Base-by-base conservation (phyloP, 106 monocot species). In the Dioscorea zingiberensis region DNA sequence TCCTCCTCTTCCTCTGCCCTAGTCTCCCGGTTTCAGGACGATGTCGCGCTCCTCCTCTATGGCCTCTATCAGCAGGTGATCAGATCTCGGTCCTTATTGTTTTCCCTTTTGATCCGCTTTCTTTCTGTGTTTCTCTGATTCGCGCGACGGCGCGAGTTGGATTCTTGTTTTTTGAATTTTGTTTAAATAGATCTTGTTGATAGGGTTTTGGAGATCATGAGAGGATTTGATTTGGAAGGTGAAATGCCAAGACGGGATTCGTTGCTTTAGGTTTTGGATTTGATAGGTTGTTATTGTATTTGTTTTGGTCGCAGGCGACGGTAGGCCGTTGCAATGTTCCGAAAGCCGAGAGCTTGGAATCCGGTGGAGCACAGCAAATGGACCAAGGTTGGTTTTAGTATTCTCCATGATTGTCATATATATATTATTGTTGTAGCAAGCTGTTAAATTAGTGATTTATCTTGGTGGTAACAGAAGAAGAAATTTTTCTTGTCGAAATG, bases 341-440 rank as follows among this genome's bases (percentile, higher is more conserved):
- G 16, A n/a, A 91, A 91, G 51, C 95, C 95, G 7, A 71, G 91
- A 46, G 68, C 78, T 16, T 91, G 91, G 88, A 97, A 88, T 72
- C 84, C 88, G 7, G 85, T 91, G 62, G 95, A 97, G 75, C 83
- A 83, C 30, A 79, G 85, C 74, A 91, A 91, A 73, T 97, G 95
- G 95, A 85, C 76, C 21, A n/a, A 97, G 95, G 95, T 97, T 67
- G 65, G 68, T 74, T 18, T 49, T 49, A 30, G 30, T 30, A 30
- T 30, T 30, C 4, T 30, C 30, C 30, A 30, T 30, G 30, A 30
- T n/a, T n/a, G n/a, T n/a, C n/a, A n/a, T n/a, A n/a, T n/a, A n/a
- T n/a, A n/a, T n/a, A n/a, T n/a, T n/a, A n/a, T 49, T 49, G 49
- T 49, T 49, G 13, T 18, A 49, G 49, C 18, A 2, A 14, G 2